Evolutionary conservation across 192 early-diverging fungal genomes (phyloP), one percentile per base, ranked within the genome.

Genomic region (Irineochytrium annulatum): DNA sequence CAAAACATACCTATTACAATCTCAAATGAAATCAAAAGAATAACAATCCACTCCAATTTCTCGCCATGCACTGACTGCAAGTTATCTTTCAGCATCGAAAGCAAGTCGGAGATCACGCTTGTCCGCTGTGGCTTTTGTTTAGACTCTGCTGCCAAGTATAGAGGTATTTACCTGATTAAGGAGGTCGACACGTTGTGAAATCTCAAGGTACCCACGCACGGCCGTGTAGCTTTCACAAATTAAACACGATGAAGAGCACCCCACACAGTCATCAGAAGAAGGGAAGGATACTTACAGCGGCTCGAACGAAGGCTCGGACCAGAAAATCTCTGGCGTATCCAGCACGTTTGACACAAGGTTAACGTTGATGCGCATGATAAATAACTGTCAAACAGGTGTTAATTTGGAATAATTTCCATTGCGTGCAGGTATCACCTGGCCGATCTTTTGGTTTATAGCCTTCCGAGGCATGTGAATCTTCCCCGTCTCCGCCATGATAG

Each of bases 21-120:
- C 39, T 67, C 65, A 14, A 67, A 26, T 3, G 31, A 86, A 77
- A 97, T 97, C 34, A 97, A 77, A 52, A 93, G 85, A 65, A 97
- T 97, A 1, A 97, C 91, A 62, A 97, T 97, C 94, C 94, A 97
- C 65, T 98, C 95, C 26, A 98, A 75, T 53, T 94, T 90, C 68
- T 98, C 95, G 62, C 86, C 92, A 63, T 98, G 95, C 33, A 89
- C 88, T 29, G 87, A 88, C 28, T 86, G 95, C 52, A 94, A 75
- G 63, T 98, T 93, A 28, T 95, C 93, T 63, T 94, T 96, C 35
- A 98, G 73, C 92, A 98, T 95, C 29, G 95, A 91, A 57, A 98
- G 74, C 57, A 98, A 71, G 67, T 96, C 81, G 11, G 74, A 73
- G 54, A 98, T 96, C 1, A 98, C 93, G 20, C 81, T 79, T 26